Evolutionary conservation across 164 flowering plant genomes (phyloP), one percentile per base, ranked within the genome.

Genomic region (Dillenia turbinata): DNA sequence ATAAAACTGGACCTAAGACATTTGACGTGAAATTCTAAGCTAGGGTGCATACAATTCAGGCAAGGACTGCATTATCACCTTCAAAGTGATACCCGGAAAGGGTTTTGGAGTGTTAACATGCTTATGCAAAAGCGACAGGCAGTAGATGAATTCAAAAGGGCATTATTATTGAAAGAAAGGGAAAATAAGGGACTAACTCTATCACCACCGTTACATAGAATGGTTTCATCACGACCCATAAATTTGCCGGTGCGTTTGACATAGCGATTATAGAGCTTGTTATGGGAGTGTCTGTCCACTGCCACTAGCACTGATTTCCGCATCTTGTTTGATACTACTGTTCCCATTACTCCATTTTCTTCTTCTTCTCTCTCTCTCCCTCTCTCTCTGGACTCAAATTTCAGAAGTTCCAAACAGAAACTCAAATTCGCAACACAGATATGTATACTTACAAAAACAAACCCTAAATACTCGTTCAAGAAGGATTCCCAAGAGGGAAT

Each of bases 301-400:
- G 97, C 97, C 74, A 91, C 95, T 49, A 91, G 96, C 26, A 91
- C 98, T 12, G 99, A 89, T 59, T 89, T 89, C 83, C 87, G 89
- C 97, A 92, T 92, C 76, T 87, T 88, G 79, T 88, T 88, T 13
- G 93, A 84, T 16, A 87, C 91, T 70, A 88, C 96, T 71, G 63
- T 70, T 17, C 88, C 88, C 53, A 84, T 74, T 52, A 81, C 73
- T 75, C 76, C 82, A 78, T 78, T 14, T 56, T 63, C 10, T 15
- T 40, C 1, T 12, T n/a, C 44, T 33, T 5, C 5, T 5, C 5
- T 5, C 40, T 19, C 1, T 19, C 22, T 19, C 22, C 1, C 22
- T 19, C 22, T 1, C 40, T 26, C 40, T 5, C 5, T 26, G 40
- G 40, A 26, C 40, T 26, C 40, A 26, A 26, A 26, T 26, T 26